phyloP scores from a whole-genome alignment of 2,329 filamentous ascomycete genomes.

The Lasiodiplodia citricola region DNA sequence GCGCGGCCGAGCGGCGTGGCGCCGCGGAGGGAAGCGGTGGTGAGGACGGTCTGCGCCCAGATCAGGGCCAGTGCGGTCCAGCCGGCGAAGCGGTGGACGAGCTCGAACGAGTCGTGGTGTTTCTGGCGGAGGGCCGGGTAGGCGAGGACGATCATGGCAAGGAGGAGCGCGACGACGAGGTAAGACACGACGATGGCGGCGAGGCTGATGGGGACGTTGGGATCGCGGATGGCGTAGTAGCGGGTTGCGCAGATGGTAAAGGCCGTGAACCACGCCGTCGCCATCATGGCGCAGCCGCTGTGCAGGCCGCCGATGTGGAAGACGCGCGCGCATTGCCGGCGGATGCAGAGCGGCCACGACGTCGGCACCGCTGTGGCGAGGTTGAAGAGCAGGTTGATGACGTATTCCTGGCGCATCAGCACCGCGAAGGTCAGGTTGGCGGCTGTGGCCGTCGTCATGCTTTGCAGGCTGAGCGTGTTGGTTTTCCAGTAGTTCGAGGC shows the following conservation, averaged over 20 bases:
- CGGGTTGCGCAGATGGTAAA: conserved; percentile 39
- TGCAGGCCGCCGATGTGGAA: conserved; percentile 44
- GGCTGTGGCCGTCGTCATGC: conserved; percentile 38
- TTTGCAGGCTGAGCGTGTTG: conserved; percentile 3
- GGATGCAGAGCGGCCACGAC: conserved; percentile 34
- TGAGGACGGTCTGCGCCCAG: conserved; percentile 35
- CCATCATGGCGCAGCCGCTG: conserved; percentile 39
- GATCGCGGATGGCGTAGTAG: conserved; percentile 32
- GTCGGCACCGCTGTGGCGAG: conserved; percentile 43
- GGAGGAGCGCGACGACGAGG: conserved; percentile 32
- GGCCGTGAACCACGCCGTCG: conserved; percentile 49
- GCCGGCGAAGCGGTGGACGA: conserved; percentile 42
- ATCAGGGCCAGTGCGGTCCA: conserved; percentile 40
- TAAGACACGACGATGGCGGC: conserved; percentile 33
- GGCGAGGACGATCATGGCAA: conserved; percentile 35
- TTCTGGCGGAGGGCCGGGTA: conserved; percentile 33
- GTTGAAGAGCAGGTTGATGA: conserved; percentile 40
- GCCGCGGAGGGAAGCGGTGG: conserved; percentile 23
- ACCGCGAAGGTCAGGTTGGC: conserved; percentile 41
- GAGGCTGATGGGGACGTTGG: conserved; percentile 26
- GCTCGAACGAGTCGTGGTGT: conserved; percentile 43
- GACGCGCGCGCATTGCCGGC: conserved; percentile 35
- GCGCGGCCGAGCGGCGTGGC: conserved; percentile 44
- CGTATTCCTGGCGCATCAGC: conserved; percentile 39
- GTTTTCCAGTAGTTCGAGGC: conserved; percentile 11